Conservation (phyloP, 2,329 filamentous ascomycete species). For the Myriangium duriaei region DNA sequence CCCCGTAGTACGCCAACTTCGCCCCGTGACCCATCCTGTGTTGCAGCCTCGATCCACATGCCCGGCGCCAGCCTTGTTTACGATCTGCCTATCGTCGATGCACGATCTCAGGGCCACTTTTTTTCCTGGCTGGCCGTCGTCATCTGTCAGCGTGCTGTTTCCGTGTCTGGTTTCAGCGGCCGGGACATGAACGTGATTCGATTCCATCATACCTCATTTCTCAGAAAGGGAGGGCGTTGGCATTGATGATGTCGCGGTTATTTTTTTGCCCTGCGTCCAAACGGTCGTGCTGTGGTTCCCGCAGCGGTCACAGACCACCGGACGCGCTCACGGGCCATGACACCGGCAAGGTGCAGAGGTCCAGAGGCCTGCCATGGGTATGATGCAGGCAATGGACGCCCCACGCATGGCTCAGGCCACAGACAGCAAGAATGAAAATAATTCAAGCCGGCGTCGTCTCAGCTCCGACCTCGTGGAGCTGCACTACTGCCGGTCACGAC, state of each 20-base stretch:
- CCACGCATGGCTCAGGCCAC: too few relatives aligned
- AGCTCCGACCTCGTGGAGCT: too few relatives aligned
- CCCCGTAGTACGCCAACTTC: too few relatives aligned
- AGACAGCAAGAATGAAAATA: too few relatives aligned
- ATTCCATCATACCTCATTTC: neutral
- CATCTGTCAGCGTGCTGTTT: neutral
- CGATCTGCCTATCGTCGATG: constrained; percentile 10
- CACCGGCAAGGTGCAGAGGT: neutral
- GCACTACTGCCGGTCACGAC: too few relatives aligned
- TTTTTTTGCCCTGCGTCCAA: neutral
- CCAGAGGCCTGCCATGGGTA: too few relatives aligned
- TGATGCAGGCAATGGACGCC: too few relatives aligned
- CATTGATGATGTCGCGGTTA: neutral
- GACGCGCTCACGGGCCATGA: neutral
- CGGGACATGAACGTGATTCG: neutral
- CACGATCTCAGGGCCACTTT: constrained; percentile 8
- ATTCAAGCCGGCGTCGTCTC: too few relatives aligned
- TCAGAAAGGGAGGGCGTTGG: neutral
- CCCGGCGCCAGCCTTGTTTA: constrained; percentile 9
- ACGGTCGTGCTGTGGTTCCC: neutral
- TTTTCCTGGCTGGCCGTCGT: neutral
- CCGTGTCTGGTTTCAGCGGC: neutral
- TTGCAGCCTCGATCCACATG: constrained; percentile 7
- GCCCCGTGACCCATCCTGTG: too few relatives aligned
- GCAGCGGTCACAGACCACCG: neutral